A percentile compares a stretch with the other conserved stretches of the same genome.
phyloP scores from a whole-genome alignment of 2,329 filamentous ascomycete species.

The Penicillium hesseltinei region DNA sequence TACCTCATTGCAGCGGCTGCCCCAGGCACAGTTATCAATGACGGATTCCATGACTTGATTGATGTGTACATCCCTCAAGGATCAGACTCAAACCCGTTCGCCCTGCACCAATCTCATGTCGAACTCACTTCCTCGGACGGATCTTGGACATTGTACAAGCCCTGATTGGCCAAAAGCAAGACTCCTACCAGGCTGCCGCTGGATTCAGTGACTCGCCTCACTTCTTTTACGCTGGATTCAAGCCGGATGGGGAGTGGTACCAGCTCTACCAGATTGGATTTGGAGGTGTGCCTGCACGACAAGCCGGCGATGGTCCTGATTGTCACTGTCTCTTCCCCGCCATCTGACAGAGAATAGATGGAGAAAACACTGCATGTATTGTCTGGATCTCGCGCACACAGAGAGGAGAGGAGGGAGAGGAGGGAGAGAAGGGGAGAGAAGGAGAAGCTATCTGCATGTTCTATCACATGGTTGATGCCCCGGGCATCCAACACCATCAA shows the following conservation, averaged over 20 bases:
- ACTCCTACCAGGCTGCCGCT: conserved; percentile 48
- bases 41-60: conserved; percentile 52
- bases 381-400: too few species aligned
- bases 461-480: too few species aligned
- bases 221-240: conserved; percentile 53
- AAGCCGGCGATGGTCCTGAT: conserved; percentile 50
- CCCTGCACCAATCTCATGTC: conserved; percentile 48
- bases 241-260: conserved; percentile 49
- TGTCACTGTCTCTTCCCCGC: conserved; percentile 53
- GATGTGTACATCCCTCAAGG: conserved; percentile 49
- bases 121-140: conserved; percentile 50
- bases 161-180: conserved; percentile 49
- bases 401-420: too few species aligned
- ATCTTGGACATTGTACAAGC: conserved; percentile 53
- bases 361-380: too few species aligned
- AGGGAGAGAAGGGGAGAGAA: too few species aligned
- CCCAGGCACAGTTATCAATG: conserved; percentile 51
- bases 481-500: too few species aligned
- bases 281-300: conserved; percentile 50
- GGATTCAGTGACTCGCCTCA: conserved; percentile 53
- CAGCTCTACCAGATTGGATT: conserved; percentile 54
- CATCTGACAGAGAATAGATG: too few species aligned
- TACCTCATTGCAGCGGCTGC: conserved; percentile 51
- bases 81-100: conserved; percentile 46
- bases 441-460: too few species aligned